A percentile compares a stretch with the other conserved stretches of the same genome.
Evolutionary conservation across 192 early-diverging fungal species (phyloP).

Genomic region (Backusella tarrabulga): DNA sequence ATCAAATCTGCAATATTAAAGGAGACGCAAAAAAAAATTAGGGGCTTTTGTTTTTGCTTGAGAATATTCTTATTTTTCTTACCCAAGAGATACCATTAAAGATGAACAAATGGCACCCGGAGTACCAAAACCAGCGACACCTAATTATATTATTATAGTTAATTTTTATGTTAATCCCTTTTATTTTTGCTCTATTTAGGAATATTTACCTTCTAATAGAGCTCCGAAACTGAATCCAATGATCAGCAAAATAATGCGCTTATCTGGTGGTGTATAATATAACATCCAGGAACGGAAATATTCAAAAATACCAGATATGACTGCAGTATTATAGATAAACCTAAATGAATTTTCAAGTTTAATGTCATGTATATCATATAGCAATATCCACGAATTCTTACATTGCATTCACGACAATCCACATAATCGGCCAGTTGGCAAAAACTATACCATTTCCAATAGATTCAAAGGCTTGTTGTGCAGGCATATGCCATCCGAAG

Average conservation of each 20-base stretch:
- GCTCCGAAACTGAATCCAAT: slow-evolving; percentile 28
- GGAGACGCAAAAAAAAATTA: not conserved
- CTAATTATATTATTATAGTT: not conserved
- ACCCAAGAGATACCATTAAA: slow-evolving; percentile 38
- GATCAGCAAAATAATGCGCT: slow-evolving; percentile 34
- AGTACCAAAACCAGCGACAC: slow-evolving; percentile 40
- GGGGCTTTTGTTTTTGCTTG: not conserved
- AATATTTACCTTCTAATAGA: slow-evolving; percentile 22
- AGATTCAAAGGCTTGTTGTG: slow-evolving; percentile 29
- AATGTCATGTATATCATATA: not conserved
- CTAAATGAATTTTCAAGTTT: not conserved
- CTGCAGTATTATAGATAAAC: slow-evolving; percentile 35
- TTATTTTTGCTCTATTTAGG: not conserved
- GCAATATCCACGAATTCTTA: not conserved
- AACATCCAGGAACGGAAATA: slow-evolving; percentile 42
- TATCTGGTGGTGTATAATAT: slow-evolving; percentile 33
- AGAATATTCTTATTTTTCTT: not conserved
- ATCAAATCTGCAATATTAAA: slow-evolving; percentile 24
- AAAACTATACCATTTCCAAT: slow-evolving; percentile 34
- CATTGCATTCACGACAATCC: slow-evolving; percentile 42
- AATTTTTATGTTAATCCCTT: not conserved
- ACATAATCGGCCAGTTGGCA: slow-evolving; percentile 44
- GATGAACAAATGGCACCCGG: slow-evolving; percentile 43
- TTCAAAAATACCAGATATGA: slow-evolving; percentile 36
- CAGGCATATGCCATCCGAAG: slow-evolving; percentile 42